These are phyloP conservation scores for Naumovozyma baii DNA, from an alignment of 805 yeast species.

Conservation along the genomic window DNA sequence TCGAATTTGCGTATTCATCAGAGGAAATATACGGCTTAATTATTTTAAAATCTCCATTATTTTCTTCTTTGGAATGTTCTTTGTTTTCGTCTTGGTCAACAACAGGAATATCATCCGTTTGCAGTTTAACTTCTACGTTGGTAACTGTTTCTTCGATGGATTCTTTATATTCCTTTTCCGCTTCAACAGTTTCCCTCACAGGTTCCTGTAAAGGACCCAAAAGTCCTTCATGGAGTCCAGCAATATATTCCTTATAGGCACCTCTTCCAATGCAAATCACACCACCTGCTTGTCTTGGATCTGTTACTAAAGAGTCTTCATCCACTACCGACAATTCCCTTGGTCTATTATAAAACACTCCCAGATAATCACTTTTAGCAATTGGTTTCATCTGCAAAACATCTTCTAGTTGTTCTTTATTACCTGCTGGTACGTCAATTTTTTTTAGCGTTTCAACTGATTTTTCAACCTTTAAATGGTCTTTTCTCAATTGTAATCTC, in stretches of 20 bases:
- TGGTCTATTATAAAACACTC: constrained; percentile 40
- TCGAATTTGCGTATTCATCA: constrained; percentile 43
- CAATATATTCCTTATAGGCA: constrained; percentile 83
- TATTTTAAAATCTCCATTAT: constrained; percentile 26
- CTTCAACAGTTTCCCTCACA: constrained; percentile 1
- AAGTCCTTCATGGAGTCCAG: constrained; percentile 90
- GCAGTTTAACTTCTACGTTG: constrained; percentile 1
- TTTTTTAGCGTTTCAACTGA: constrained; percentile 24
- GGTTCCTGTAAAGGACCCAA: constrained; percentile 75
- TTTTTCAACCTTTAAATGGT: constrained; percentile 16
- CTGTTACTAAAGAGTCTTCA: constrained; percentile 40
- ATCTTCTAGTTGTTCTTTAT: constrained; percentile 16
- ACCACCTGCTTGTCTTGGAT: constrained; percentile 60
- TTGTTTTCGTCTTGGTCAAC: constrained; percentile 4
- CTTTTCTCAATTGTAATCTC: constrained; percentile 39
- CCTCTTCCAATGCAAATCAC: constrained; percentile 91
- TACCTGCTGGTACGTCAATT: too few species aligned
- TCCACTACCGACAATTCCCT: constrained; percentile 18
- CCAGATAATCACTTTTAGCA: constrained; percentile 39
- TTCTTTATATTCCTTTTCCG: constrained; percentile 11
- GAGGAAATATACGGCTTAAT: constrained; percentile 56
- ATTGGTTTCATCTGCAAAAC: background rate
- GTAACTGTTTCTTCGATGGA: constrained; percentile 6
- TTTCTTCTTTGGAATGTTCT: constrained; percentile 5
- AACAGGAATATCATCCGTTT: background rate